These are phyloP conservation scores for Penicillium sp. DNA, from an alignment of 2,329 filamentous ascomycete genomes.

Conservation along the genomic window DNA sequence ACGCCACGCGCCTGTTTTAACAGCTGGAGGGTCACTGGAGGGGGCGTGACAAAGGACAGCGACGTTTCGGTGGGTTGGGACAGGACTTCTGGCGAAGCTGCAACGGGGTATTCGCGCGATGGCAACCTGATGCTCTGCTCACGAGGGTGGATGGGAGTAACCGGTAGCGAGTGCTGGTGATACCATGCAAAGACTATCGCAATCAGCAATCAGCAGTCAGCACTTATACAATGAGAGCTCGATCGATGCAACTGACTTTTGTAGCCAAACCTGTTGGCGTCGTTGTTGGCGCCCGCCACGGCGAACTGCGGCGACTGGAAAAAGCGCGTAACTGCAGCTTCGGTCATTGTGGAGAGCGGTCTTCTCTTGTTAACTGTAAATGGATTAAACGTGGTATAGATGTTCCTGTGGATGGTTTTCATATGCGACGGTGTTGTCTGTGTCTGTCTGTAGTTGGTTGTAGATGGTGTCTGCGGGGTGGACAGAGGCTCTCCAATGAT, in stretches of 20 bases:
- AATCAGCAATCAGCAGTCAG: slow-evolving; percentile 13
- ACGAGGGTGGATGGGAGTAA: slow-evolving; percentile 78
- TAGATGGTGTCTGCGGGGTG: not conserved
- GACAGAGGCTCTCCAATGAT: not conserved
- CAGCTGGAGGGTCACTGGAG: slow-evolving; percentile 67
- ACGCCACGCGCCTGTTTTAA: slow-evolving; percentile 72
- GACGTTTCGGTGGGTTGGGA: slow-evolving; percentile 65
- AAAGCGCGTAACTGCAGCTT: slow-evolving; percentile 65
- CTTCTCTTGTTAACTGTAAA: not conserved
- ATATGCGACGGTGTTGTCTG: not conserved
- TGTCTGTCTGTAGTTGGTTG: not conserved
- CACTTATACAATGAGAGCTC: slow-evolving; percentile 1
- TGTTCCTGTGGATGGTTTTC: not conserved
- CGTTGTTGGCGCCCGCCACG: slow-evolving; percentile 84
- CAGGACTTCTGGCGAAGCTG: slow-evolving; percentile 63
- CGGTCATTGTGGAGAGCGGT: slow-evolving; percentile 19
- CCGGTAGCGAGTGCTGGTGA: slow-evolving; percentile 67
- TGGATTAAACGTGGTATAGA: not conserved
- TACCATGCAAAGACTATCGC: slow-evolving; percentile 93
- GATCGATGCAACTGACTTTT: slow-evolving; percentile 57
- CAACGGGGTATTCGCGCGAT: slow-evolving; percentile 57
- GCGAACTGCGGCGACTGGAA: slow-evolving; percentile 77
- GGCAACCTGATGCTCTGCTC: slow-evolving; percentile 61
- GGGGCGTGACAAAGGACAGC: slow-evolving; percentile 84
- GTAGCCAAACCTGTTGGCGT: slow-evolving; percentile 81